Percentiles rank a stretch among this genome's conserved stretches.
phyloP scores from a whole-genome alignment of 2,329 filamentous ascomycete genomes.

The Calycina herbarum region DNA sequence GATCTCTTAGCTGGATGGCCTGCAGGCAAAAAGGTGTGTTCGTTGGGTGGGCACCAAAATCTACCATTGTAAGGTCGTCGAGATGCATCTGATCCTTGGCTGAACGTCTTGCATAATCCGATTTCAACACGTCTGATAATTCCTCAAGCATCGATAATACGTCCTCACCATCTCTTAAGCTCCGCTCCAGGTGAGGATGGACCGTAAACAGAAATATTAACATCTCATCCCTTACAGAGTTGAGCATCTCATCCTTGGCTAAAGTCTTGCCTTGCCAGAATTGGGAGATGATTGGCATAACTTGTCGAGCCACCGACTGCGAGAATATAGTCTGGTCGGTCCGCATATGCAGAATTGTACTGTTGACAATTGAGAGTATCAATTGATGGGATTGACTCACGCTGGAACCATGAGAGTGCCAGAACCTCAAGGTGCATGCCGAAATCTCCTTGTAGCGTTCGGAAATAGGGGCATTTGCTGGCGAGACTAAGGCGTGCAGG shows the following conservation, averaged over 20 bases:
- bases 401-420: slow-evolving; percentile 58
- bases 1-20: slow-evolving; percentile 54
- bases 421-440: slow-evolving; percentile 56
- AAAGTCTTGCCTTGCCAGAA: slow-evolving; percentile 76
- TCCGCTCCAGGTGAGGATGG: slow-evolving; percentile 60
- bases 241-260: slow-evolving; percentile 55
- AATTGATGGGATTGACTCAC: slow-evolving; percentile 66
- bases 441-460: slow-evolving; percentile 57
- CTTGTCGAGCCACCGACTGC: slow-evolving; percentile 53
- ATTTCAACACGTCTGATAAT: slow-evolving; percentile 70
- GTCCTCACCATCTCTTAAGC: slow-evolving; percentile 45
- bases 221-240: slow-evolving; percentile 73
- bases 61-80: slow-evolving; percentile 64
- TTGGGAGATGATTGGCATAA: slow-evolving; percentile 70
- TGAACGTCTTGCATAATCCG: slow-evolving; percentile 73
- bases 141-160: slow-evolving; percentile 53
- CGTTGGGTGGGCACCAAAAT: slow-evolving; percentile 32
- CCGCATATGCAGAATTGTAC: slow-evolving; percentile 63
- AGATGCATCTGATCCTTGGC: slow-evolving; percentile 73
- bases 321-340: slow-evolving; percentile 68
- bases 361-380: slow-evolving; percentile 75
- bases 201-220: slow-evolving; percentile 69
- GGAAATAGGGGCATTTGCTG: slow-evolving; percentile 66
- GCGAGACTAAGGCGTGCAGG: slow-evolving; percentile 62
- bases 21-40: slow-evolving; percentile 45